These are phyloP conservation scores for Erodium texanum DNA, from an alignment of 441 rosid species.

Conservation along the genomic window DNA sequence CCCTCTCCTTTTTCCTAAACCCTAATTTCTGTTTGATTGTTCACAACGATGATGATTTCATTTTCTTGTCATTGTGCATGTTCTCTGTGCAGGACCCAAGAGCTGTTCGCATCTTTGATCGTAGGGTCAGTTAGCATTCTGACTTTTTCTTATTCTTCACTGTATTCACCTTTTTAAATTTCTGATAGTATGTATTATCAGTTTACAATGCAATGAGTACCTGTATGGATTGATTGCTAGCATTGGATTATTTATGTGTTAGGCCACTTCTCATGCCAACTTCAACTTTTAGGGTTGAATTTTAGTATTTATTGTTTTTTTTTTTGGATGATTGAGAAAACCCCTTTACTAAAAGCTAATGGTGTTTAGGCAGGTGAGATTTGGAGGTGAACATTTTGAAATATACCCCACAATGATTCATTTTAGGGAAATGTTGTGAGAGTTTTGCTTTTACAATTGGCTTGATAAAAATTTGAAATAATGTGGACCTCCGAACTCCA, in stretches of 20 bases:
- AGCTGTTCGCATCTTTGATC: conserved; percentile 85
- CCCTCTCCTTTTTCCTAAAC: background rate
- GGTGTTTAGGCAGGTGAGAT: background rate
- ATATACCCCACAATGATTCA: background rate
- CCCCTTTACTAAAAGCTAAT: background rate
- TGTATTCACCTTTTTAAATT: background rate
- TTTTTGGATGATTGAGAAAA: background rate
- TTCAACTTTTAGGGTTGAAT: background rate
- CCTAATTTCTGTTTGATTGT: conserved; percentile 8
- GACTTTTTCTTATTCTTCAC: background rate
- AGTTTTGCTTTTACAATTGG: background rate
- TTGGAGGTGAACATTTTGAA: background rate
- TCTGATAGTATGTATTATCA: background rate
- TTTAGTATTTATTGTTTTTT: background rate
- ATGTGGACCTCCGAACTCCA: background rate
- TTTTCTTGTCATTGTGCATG: background rate
- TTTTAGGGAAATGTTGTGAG: background rate
- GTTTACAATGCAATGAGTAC: background rate
- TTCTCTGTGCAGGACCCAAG: conserved; percentile 53
- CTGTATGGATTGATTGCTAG: background rate
- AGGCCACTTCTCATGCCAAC: background rate
- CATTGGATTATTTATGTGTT: background rate
- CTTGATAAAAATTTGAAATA: background rate
- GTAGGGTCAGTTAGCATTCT: conserved; percentile 56
- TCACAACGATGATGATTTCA: background rate